Base-by-base conservation (phyloP, 2,329 filamentous ascomycete genomes). In the Aphanocladium album region DNA sequence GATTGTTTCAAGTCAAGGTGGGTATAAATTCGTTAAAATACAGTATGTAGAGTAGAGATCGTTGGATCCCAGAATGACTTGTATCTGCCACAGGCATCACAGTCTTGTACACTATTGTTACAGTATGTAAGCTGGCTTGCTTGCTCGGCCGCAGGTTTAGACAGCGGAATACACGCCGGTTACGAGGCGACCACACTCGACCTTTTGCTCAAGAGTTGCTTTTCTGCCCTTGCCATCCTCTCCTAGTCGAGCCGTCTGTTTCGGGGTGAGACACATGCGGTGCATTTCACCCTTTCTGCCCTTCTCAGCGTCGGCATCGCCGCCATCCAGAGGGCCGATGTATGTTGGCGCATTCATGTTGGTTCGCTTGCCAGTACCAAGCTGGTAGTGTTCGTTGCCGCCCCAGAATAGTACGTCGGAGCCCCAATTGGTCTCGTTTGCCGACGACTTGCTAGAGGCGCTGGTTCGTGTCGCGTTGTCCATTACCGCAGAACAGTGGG, bases 361-460 rank as follows among this genome's bases (percentile, higher is more conserved):
- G 69, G 85, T 95, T 63, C 93, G 80, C 79, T 89, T 96, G 30
- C 95, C 93, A 0, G 89, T 97, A 14, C 95, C 95, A 27, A 99
- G 83, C 75, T 99, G 95, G 73, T 89, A 97, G 71, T 88, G 85
- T 76, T 98, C 93, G 69, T 98, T 99, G 57, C 91, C 91, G 63
- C 95, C 95, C 91, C 93, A 99, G 80, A 91, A 96, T 1, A 98
- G 73, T 33, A 93, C 87, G 71, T 98, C 95, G 5, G 89, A 86
- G 53, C 95, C 95, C 85, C 88, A 96, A 71, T 95, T 93, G 1
- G 87, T 91, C 68, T 92, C 89, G 65, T 90, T 89, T 45, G 84
- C 77, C 1, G 82, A 81, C 17, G 68, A 79, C 58, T 71, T 75
- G 63, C 68, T 72, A 2, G 80, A 77, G 1, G 87, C 81, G 17